These are phyloP conservation scores for Penicillium goetzii DNA, from an alignment of 495 filamentous ascomycete species.

Conservation along the genomic window DNA sequence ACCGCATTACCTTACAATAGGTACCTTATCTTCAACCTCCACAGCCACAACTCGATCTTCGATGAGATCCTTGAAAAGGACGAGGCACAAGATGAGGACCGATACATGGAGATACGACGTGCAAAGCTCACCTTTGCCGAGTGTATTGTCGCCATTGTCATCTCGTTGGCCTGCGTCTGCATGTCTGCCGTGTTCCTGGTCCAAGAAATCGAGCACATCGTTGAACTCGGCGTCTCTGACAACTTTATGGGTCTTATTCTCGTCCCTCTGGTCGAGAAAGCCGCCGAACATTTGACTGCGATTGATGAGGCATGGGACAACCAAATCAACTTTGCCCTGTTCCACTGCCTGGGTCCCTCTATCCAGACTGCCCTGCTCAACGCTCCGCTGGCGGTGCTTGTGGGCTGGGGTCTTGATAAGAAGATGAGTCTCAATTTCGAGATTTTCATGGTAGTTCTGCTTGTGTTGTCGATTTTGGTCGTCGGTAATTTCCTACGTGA, in stretches of 20 bases:
- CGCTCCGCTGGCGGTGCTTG: constrained; percentile 78
- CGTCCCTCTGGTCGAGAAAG: constrained; percentile 85
- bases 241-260: constrained; percentile 77
- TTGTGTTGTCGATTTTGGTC: constrained; percentile 86
- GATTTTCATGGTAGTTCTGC: constrained; percentile 81
- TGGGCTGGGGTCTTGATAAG: constrained; percentile 77
- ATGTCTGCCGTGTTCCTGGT: constrained; percentile 84
- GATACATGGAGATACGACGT: constrained; percentile 62
- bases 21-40: constrained; percentile 81
- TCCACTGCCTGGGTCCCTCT: constrained; percentile 84
- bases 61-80: constrained; percentile 70
- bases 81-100: constrained; percentile 71
- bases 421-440: constrained; percentile 84
- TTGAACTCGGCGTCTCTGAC: constrained; percentile 70
- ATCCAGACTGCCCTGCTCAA: constrained; percentile 92
- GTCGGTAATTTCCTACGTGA: constrained; percentile 81
- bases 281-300: constrained; percentile 86
- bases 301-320: constrained; percentile 84
- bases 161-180: constrained; percentile 74
- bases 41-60: constrained; percentile 81
- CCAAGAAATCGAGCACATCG: constrained; percentile 75
- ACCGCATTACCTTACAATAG: constrained; percentile 38
- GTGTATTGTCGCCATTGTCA: constrained; percentile 64
- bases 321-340: constrained; percentile 80
- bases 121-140: constrained; percentile 81